A percentile compares a stretch with the other conserved stretches of the same genome.
These are phyloP conservation scores for Helicocarpus griseus DNA, from an alignment of 2,329 filamentous ascomycete species.

Conservation along the genomic window DNA sequence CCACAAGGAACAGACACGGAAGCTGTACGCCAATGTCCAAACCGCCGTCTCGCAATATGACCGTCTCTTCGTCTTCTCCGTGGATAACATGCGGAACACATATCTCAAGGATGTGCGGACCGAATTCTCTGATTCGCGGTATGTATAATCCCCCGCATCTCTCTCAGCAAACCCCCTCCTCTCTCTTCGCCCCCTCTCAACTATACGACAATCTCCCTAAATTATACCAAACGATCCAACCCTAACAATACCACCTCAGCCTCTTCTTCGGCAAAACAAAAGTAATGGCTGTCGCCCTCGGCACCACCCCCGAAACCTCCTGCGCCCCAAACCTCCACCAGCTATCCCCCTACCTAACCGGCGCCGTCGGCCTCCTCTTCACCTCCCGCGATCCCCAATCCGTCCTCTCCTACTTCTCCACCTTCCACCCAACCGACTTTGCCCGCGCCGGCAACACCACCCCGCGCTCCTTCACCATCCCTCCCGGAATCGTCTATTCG, in stretches of 20 bases:
- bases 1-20: conserved; percentile 76
- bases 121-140: conserved; percentile 78
- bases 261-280: conserved; percentile 99
- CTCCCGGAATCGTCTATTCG: conserved; percentile 71
- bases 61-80: conserved; percentile 84
- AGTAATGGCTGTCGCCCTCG: conserved; percentile 94
- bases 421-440: conserved; percentile 71
- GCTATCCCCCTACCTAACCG: conserved; percentile 60
- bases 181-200: background rate
- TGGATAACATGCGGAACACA: conserved; percentile 97
- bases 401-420: conserved; percentile 62
- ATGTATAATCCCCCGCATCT: conserved; percentile 22
- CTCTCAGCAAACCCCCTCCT: conserved; percentile 12
- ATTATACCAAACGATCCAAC: background rate
- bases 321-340: conserved; percentile 66
- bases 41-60: conserved; percentile 76
- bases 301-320: conserved; percentile 65
- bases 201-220: background rate
- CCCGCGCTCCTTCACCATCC: conserved; percentile 66
- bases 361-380: conserved; percentile 83
- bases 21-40: conserved; percentile 80
- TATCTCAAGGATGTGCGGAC: conserved; percentile 84
- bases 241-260: conserved; percentile 37
- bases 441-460: conserved; percentile 76
- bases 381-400: conserved; percentile 63